Conservation (phyloP, 371 early-diverging fungal species). For the Syncephalastrum monosporum region DNA sequence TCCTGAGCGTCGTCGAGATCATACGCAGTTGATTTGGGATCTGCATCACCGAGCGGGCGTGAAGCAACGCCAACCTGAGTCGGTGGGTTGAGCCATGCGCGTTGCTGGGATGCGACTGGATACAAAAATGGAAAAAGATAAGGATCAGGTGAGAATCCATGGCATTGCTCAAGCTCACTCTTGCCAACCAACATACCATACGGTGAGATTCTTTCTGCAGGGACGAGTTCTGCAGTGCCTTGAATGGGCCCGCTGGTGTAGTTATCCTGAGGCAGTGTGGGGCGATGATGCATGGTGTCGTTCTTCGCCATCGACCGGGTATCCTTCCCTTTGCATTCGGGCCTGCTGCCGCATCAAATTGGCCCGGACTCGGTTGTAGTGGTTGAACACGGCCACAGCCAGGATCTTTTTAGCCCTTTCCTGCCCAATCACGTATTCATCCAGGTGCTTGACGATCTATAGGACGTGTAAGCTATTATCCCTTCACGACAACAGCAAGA, state of each 20-base stretch:
- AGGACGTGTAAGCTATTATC: not conserved
- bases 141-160: not conserved
- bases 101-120: slow-evolving; percentile 14
- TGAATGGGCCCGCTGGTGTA: slow-evolving; percentile 18
- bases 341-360: slow-evolving; percentile 36
- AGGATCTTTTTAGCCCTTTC: slow-evolving; percentile 76
- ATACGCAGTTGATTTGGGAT: slow-evolving; percentile 9
- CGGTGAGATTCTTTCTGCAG: slow-evolving; percentile 20
- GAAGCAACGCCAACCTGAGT: slow-evolving; percentile 12
- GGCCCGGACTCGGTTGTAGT: slow-evolving; percentile 70
- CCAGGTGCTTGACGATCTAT: slow-evolving; percentile 71
- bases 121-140: slow-evolving; percentile 5
- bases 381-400: slow-evolving; percentile 79
- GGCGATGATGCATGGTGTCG: slow-evolving; percentile 14
- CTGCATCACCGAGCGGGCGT: slow-evolving; percentile 11
- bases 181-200: slow-evolving; percentile 15
- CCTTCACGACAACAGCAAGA: not conserved
- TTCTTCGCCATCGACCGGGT: slow-evolving; percentile 7
- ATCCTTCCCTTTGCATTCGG: not conserved
- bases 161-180: not conserved
- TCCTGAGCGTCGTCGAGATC: slow-evolving; percentile 15
- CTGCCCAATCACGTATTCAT: slow-evolving; percentile 84
- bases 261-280: slow-evolving; percentile 21
- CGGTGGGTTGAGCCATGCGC: slow-evolving; percentile 30
- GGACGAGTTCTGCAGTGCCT: slow-evolving; percentile 20